Base-by-base conservation (phyloP, 1,284 basidiomycete genomes). In the Austroboletus niveus region DNA sequence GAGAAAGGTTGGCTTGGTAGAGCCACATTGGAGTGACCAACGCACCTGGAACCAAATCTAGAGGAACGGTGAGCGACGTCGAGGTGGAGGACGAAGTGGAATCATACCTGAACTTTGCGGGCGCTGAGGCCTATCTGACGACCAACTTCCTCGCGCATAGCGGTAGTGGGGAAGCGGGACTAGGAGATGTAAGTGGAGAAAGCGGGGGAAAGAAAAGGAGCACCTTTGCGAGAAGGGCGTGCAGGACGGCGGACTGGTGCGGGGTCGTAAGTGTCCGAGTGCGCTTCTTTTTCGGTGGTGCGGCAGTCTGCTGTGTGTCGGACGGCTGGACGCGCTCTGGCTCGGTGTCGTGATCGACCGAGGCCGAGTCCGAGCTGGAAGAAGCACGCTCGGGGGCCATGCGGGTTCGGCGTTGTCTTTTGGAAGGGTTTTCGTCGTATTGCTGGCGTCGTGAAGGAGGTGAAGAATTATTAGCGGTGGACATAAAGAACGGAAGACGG, bases 11-110 rank as follows among this genome's bases (percentile, higher is more conserved):
- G 63, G 61, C 22, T 24, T 24, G 22, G 22, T 24, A 24, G 0
- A 5, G 22, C 22, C 22, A 5, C 22, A 5, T 24, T 3, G 22
- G 22, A 24, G 22, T 3, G 22, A 49, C 42, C 49, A 12, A 69
- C 80, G 64, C 62, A 86, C 88, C 78, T 91, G 88, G 69, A 91
- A 91, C 88, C 88, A 91, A 57, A 91, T 89, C 88, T 91, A 24
- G 22, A 24, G 22, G 22, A 5, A 24, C 22, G 3, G 22, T 24
- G 22, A 24, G 22, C 22, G 22, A 24, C 4, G 22, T 24, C 4
- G 22, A 3, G 22, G 22, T 5, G 2, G 5, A 5, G 5, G 22
- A 24, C 5, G 22, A 5, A 24, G 3, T 24, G 22, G 22, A 34
- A 15, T 75, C 85, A 62, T 60, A 89, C 89, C 82, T 92, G 89